Conservation (phyloP, 306 rosid genomes). For the Citrullus mucosospermus region DNA sequence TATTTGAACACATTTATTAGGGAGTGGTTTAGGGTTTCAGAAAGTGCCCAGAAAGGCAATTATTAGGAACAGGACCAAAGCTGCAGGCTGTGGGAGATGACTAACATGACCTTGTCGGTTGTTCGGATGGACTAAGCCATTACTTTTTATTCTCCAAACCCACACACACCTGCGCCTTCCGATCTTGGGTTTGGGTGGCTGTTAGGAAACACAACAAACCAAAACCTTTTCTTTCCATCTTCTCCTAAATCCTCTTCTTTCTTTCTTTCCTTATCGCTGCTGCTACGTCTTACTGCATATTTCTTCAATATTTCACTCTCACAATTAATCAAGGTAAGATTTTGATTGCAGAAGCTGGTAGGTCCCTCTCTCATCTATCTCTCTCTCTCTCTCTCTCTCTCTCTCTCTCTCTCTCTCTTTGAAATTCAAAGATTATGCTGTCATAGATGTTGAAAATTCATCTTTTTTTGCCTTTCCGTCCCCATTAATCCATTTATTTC, state of each 20-base stretch:
- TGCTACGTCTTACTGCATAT: slow-evolving; percentile 22
- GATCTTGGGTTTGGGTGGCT: slow-evolving; percentile 35
- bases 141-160: slow-evolving; percentile 1
- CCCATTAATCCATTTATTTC: slow-evolving; percentile 4
- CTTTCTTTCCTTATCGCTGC: neutral
- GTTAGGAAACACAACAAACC: slow-evolving; percentile 50
- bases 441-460: neutral
- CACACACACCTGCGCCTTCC: neutral
- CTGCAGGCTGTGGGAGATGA: slow-evolving; percentile 51
- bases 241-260: neutral
- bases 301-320: slow-evolving; percentile 16
- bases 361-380: neutral
- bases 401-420: neutral
- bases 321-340: slow-evolving; percentile 18
- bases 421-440: neutral
- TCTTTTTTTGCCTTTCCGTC: neutral
- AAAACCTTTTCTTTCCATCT: neutral
- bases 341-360: neutral
- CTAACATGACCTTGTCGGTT: slow-evolving; percentile 79
- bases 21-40: slow-evolving; percentile 26
- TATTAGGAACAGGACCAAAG: slow-evolving; percentile 51
- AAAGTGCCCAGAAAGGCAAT: slow-evolving; percentile 33
- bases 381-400: neutral
- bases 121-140: slow-evolving; percentile 19
- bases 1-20: slow-evolving; percentile 22